Evolutionary conservation across 176 grass and related monocot species (phyloP), one percentile per base, ranked within the genome.

Genomic region (Canna indica): DNA sequence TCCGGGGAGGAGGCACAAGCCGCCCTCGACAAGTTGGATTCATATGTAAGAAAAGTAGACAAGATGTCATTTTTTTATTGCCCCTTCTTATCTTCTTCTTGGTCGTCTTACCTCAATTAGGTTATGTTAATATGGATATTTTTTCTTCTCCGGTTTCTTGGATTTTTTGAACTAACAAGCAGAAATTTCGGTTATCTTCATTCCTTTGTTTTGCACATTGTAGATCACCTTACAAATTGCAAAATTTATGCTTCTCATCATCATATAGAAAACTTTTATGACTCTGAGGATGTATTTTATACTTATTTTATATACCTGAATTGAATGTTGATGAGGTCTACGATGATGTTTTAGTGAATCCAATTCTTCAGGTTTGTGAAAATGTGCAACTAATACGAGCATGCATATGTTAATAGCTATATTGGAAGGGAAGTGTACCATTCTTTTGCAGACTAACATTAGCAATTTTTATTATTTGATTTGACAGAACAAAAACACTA

Each of bases 21-120:
- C 0, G 79, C 75, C 0, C 67, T 80, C 13, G 85, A 85, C 33
- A 88, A 80, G 64, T 78, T 91, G 33, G 81, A 91, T 63, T 57
- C 79, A 44, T 80, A 75, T 47, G 88, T 91, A 50, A 78, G 33
- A 22, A 54, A 54, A 3, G 9, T 44, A 32, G 28, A 62, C 32
- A 33, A 38, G 24, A 24, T 0, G 1, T 6, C 17, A 41, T 22
- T 71, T 39, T 73, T n/a, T 32, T 30, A 26, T 30, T 13, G 17
- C 15, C 39, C 7, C 58, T 60, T 80, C n/a, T 56, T 68, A 42
- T 25, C 58, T 29, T 7, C 0, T 62, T 45, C 36, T 74, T 5
- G 25, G 16, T 30, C 31, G 7, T 62, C 15, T 15, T 33, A 34
- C 28, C 25, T 5, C 13, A 62, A 62, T 22, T 26, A 50, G 54